Base-by-base conservation (phyloP, 2,329 filamentous ascomycete species). In the Pezicula radicicola region DNA sequence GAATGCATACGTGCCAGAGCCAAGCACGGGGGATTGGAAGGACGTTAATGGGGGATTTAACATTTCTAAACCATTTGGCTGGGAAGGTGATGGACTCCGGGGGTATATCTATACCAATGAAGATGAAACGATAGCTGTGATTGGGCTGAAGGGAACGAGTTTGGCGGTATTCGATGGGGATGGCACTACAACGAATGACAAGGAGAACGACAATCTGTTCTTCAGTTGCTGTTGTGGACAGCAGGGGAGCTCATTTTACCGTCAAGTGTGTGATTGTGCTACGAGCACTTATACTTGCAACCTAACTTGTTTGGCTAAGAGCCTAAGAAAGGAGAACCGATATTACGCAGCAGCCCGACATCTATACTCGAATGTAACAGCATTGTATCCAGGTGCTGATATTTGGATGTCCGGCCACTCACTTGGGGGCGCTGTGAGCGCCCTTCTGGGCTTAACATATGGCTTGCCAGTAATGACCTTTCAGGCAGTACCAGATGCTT, bases 211-310 rank as follows among this genome's bases (percentile, higher is more conserved):
- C 71, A 99, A 99, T 67, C 78, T 99, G 9, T 96, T 96, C 71
- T 97, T 97, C 73, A 96, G 92, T 66, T 99, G 94, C 73, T 99
- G 94, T 70, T 99, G 94, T 71, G 94, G 85, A 4, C 91, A 97
- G 71, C 92, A 95, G 62, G 91, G 92, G 0, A 90, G 91, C 58
- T 91, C 86, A 73, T 84, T 91, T 15, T 97, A 91, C 87, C 86
- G 89, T 55, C 88, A 95, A 67, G 91, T 96, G 51, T 99, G 94
- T 71, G 88, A 96, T 68, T 99, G 94, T 68, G 90, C 91, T 56
- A 89, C 88, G 2, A 83, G 84, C 10, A 90, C 91, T 1, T 97
- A 91, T 66, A 86, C 87, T 13, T 97, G 92, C 76, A 97, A 97
- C 74, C 86, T 90, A 60, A 96, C 92, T 0, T 99, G 94, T 66